A percentile compares a stretch with the other conserved stretches of the same genome.
These are phyloP conservation scores for sunflower (Helianthus annuus) DNA, from an alignment of 129 eudicot genomes.

Conservation along the genomic window HanXRQr2.0-SUNRISE NC_035447.2:8352777-8353276, in stretches of 20 bases:
- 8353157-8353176: slow-evolving; percentile 96
- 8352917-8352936: slow-evolving; percentile 82
- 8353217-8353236: slow-evolving; percentile 84
- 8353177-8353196: slow-evolving; percentile 98
- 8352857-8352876: slow-evolving; percentile 92
- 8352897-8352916: slow-evolving; percentile 96
- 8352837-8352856: slow-evolving; percentile 88
- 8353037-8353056: slow-evolving; percentile 96
- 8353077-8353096: slow-evolving; percentile 70
- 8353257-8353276: slow-evolving; percentile 82
- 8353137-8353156: slow-evolving; percentile 88
- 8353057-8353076: slow-evolving; percentile 92
- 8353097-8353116: slow-evolving; percentile 93
- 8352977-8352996: slow-evolving; percentile 89
- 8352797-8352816: slow-evolving; percentile 91
- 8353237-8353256: slow-evolving; percentile 94
- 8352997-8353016: slow-evolving; percentile 87
- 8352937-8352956: slow-evolving; percentile 98
- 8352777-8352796: slow-evolving; percentile 96
- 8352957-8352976: slow-evolving; percentile 94
- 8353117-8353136: slow-evolving; percentile 86
- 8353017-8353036: slow-evolving; percentile 94
- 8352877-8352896: slow-evolving; percentile 95
- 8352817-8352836: slow-evolving; percentile 95
- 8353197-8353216: slow-evolving; percentile 96